phyloP scores from a whole-genome alignment of 768 basidiomycete genomes.

The Lentinula sp. region DNA sequence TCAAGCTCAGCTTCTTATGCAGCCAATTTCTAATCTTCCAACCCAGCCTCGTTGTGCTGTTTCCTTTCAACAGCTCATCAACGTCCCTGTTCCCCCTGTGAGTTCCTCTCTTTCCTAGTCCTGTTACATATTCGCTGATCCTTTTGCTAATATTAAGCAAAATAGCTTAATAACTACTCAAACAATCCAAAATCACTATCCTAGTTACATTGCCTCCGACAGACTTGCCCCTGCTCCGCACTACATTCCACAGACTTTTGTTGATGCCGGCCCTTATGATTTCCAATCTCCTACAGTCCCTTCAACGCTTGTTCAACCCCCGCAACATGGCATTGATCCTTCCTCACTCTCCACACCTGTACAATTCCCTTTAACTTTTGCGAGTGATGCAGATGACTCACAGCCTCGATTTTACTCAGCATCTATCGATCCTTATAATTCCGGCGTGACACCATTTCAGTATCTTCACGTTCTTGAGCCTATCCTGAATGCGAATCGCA shows the following conservation, averaged over 20 bases:
- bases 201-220: not conserved
- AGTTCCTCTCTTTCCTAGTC: not conserved
- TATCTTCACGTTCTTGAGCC: slow-evolving; percentile 27
- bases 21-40: not conserved
- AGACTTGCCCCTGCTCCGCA: not conserved
- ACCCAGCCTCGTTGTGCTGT: not conserved
- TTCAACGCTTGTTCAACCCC: not conserved
- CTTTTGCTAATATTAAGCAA: not conserved
- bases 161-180: not conserved
- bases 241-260: not conserved
- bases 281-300: not conserved
- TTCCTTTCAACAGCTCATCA: not conserved
- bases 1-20: not conserved
- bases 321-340: not conserved
- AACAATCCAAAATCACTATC: not conserved
- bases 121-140: not conserved
- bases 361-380: not conserved
- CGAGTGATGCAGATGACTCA: not conserved
- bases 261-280: not conserved
- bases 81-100: not conserved
- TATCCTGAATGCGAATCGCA: slow-evolving; percentile 7
- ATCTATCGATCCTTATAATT: not conserved
- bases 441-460: slow-evolving; percentile 19
- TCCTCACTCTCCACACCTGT: not conserved
- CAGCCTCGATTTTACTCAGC: not conserved